Conservation (phyloP, 805 yeast genomes). For the Metschnikowia picachoensis region DNA sequence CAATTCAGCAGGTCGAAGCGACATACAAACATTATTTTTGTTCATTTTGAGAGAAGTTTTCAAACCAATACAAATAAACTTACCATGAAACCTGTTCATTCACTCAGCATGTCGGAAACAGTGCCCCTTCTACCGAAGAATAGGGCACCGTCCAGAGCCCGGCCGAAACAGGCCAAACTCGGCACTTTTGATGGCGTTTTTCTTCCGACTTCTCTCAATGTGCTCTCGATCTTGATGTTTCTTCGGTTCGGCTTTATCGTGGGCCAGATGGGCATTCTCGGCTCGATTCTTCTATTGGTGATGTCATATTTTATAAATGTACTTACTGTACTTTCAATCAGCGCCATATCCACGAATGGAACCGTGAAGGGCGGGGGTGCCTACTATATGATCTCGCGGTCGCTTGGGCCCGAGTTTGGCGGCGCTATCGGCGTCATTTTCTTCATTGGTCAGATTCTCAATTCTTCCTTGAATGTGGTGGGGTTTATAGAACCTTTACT, state of each 20-base stretch:
- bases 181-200: slow-evolving; percentile 89
- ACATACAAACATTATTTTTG: no score
- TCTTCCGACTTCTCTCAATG: slow-evolving; percentile 89
- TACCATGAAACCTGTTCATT: no score
- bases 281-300: slow-evolving; percentile 62
- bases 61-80: no score
- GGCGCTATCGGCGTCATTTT: slow-evolving; percentile 96
- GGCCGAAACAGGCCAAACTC: slow-evolving; percentile 40
- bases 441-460: slow-evolving; percentile 89
- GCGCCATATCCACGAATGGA: slow-evolving; percentile 97
- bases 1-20: no score
- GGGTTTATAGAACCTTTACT: slow-evolving; percentile 91
- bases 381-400: slow-evolving; percentile 92
- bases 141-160: neutral
- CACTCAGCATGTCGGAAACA: slow-evolving; percentile 11
- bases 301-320: slow-evolving; percentile 78
- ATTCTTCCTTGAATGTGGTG: slow-evolving; percentile 88
- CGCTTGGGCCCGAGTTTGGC: slow-evolving; percentile 97
- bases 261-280: slow-evolving; percentile 90
- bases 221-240: slow-evolving; percentile 90
- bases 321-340: slow-evolving; percentile 81
- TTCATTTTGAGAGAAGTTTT: no score
- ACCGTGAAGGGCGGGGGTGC: slow-evolving; percentile 98
- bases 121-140: slow-evolving; percentile 19
- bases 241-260: slow-evolving; percentile 91